phyloP scores from a whole-genome alignment of 2,329 filamentous ascomycete species.

The Epichloe festucae region DNA sequence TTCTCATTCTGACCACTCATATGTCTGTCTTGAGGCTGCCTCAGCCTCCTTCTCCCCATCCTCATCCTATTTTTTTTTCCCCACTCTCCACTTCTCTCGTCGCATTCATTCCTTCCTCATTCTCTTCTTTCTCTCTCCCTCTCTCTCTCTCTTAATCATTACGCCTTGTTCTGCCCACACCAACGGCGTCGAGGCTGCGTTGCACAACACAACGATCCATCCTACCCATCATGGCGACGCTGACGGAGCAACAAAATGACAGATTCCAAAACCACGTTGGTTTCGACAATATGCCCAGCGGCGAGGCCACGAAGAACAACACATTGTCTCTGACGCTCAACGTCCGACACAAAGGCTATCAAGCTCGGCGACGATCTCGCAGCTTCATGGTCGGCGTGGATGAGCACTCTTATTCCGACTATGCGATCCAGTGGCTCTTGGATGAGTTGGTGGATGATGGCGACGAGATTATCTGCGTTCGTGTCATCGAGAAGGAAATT shows the following conservation, averaged over 20 bases:
- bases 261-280: conserved; percentile 48
- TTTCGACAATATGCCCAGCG: conserved; percentile 46
- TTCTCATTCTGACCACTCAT: neutral
- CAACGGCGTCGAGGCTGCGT: neutral
- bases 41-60: neutral
- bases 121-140: neutral
- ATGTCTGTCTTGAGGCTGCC: neutral
- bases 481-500: conserved; percentile 74
- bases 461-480: conserved; percentile 82
- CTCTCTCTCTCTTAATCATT: neutral
- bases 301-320: conserved; percentile 46
- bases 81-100: neutral
- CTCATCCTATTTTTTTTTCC: neutral
- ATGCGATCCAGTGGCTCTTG: conserved; percentile 82
- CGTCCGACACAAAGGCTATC: conserved; percentile 75
- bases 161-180: neutral
- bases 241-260: conserved; percentile 28
- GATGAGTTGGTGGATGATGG: conserved; percentile 88
- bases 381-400: conserved; percentile 88
- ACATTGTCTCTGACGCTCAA: conserved; percentile 66
- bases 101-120: neutral
- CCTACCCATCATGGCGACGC: conserved; percentile 25
- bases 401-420: conserved; percentile 83
- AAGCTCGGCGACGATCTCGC: conserved; percentile 64
- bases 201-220: neutral